Conservation (phyloP, 2,329 filamentous ascomycete genomes). For the Apiospora sp. region DNA sequence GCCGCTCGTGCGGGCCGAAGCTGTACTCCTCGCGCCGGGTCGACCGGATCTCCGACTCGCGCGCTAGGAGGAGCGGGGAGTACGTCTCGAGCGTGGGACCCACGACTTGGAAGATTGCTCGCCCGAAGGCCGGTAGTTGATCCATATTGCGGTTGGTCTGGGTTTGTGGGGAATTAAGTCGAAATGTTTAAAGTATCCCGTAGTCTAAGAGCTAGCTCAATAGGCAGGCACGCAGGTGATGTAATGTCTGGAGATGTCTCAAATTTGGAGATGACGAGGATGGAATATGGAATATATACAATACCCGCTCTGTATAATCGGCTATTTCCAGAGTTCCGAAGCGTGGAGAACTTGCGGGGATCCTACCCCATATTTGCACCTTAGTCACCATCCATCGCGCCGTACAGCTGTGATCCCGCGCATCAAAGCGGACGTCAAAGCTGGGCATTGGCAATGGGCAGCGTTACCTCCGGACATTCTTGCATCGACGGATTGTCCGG, state of each 20-base stretch:
- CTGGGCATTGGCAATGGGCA: background rate
- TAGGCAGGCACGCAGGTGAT: background rate
- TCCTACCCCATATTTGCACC: constrained; percentile 4
- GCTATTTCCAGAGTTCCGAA: constrained; percentile 12
- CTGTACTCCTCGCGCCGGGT: constrained; percentile 39
- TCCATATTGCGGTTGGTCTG: constrained; percentile 31
- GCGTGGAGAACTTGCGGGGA: constrained; percentile 16
- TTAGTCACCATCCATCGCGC: constrained; percentile 6
- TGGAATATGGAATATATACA: constrained; percentile 6
- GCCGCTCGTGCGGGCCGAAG: constrained; percentile 46
- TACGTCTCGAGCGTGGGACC: constrained; percentile 39
- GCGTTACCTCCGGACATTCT: background rate
- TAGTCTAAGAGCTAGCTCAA: background rate
- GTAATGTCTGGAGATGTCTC: background rate
- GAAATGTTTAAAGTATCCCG: background rate
- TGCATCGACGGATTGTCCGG: background rate
- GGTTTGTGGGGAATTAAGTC: background rate
- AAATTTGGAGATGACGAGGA: background rate
- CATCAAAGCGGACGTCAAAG: background rate
- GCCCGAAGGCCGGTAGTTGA: constrained; percentile 32
- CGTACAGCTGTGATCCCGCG: background rate
- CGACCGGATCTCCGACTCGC: constrained; percentile 38
- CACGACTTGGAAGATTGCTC: constrained; percentile 32
- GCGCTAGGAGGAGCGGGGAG: constrained; percentile 34
- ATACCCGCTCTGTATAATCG: background rate